Percentiles rank a stretch among this genome's conserved stretches.
Evolutionary conservation across 192 early-diverging fungal genomes (phyloP).

Genomic region (Chytriomyces confervae): DNA sequence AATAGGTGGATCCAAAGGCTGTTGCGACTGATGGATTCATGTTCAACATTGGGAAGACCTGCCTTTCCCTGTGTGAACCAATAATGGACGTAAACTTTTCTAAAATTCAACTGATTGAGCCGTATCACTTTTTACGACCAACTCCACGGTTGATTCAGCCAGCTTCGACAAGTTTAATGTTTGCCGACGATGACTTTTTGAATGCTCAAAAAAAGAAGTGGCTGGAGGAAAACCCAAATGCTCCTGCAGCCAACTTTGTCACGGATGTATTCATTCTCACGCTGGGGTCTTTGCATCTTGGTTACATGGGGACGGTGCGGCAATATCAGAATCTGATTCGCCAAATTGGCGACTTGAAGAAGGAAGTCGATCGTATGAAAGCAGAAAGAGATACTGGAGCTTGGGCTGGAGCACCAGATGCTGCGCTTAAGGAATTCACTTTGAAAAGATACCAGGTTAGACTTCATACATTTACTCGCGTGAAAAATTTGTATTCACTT

Average conservation of each 20-base stretch:
- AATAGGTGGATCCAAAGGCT: slow-evolving; percentile 64
- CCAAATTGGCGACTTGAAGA: slow-evolving; percentile 70
- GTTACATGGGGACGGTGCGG: slow-evolving; percentile 73
- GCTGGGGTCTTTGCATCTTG: slow-evolving; percentile 78
- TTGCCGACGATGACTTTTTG: slow-evolving; percentile 57
- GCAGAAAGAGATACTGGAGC: slow-evolving; percentile 57
- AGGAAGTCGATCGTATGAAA: slow-evolving; percentile 69
- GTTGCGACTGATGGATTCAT: slow-evolving; percentile 89
- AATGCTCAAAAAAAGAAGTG: slow-evolving; percentile 11
- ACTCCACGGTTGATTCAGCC: slow-evolving; percentile 60
- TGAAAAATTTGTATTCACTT: too few species aligned
- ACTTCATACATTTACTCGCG: background rate
- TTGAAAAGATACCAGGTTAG: slow-evolving; percentile 65
- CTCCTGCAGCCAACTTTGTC: slow-evolving; percentile 74
- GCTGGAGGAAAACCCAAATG: slow-evolving; percentile 15
- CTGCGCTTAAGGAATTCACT: slow-evolving; percentile 47
- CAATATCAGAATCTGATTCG: slow-evolving; percentile 72
- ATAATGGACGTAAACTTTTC: slow-evolving; percentile 77
- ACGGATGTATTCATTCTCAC: slow-evolving; percentile 89
- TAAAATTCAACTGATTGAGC: slow-evolving; percentile 80
- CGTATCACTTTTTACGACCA: slow-evolving; percentile 64
- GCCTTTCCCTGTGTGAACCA: slow-evolving; percentile 80
- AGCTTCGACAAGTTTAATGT: slow-evolving; percentile 77
- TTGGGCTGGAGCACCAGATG: slow-evolving; percentile 35
- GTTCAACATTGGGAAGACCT: slow-evolving; percentile 71